Evolutionary conservation across 2,329 filamentous ascomycete genomes (phyloP), one percentile per base, ranked within the genome.

Genomic region (Alternaria novae-zelandiae): DNA sequence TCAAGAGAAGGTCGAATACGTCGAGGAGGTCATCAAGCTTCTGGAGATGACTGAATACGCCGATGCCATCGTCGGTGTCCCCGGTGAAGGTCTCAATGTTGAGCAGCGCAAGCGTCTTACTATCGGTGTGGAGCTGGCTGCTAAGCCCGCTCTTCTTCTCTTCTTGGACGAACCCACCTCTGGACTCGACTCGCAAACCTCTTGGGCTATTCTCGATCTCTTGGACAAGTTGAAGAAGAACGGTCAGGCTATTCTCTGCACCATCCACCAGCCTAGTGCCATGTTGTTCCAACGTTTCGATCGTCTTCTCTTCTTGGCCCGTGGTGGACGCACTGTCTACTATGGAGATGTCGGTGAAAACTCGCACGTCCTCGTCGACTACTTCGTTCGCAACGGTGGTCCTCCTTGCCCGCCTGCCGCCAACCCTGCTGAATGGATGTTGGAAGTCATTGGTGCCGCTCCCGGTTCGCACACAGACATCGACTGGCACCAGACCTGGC

Each of bases 161-260:
- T 97, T 97, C 83, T 88, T 97, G 43, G 95, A 98, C 73, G 95
- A 98, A 80, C 95, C 95, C 13, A 97, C 94, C 4, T 97, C 94
- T 26, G 95, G 95, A 84, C 88, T 97, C 20, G 95, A 97, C 80
- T 93, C 89, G 75, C 94, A 97, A 80, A 97, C 94, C 1, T 95
- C 94, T 1, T 97, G 93, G 93, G 92, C 93, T 67, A 97, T 97
- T 76, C 86, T 94, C 49, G 90, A 93, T 78, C 87, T 97, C 11
- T 87, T 98, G 44, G 91, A 96, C 80, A 97, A 96, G 81, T 86
- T 97, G 32, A 93, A 93, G 72, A 91, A 95, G 79, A 91, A 89
- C 66, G 94, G 95, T 15, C 78, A 80, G 57, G 94, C 95, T 55
- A 93, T 97, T 80, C 89, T 97, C n/a, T 97, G 94, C 83, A 97